Evolutionary conservation across 2,329 filamentous ascomycete species (phyloP).

Genomic region (Mycosphaerella sp.): DNA sequence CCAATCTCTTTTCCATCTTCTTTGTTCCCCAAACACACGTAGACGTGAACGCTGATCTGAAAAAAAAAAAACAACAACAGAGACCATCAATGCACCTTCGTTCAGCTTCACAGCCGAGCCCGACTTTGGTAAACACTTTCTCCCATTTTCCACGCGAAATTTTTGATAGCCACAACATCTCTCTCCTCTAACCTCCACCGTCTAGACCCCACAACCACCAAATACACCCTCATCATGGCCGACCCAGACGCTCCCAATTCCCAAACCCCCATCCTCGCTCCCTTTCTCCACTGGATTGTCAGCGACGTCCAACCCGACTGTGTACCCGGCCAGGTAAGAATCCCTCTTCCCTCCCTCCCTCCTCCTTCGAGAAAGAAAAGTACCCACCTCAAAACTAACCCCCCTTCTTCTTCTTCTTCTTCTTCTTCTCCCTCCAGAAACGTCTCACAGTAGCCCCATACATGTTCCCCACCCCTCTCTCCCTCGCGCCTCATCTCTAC

Average conservation of each 20-base stretch:
- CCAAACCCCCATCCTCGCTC: constrained; percentile 11
- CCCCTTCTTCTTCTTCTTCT: too few species aligned
- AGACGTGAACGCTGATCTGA: background rate
- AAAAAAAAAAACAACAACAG: constrained; percentile 2
- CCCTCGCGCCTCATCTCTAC: constrained; percentile 20
- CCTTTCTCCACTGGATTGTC: constrained; percentile 22
- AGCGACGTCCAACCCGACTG: constrained; percentile 23
- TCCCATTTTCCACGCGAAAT: background rate
- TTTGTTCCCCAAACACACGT: too few species aligned
- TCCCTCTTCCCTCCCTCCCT: too few species aligned
- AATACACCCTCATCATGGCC: constrained; percentile 26
- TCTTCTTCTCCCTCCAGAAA: constrained; percentile 2
- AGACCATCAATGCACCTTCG: constrained; percentile 17
- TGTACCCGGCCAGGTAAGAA: constrained; percentile 6
- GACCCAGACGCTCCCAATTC: constrained; percentile 25
- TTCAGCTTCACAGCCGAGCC: constrained; percentile 24
- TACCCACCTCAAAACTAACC: too few species aligned
- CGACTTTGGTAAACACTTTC: constrained; percentile 8
- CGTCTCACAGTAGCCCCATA: constrained; percentile 18
- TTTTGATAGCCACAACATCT: too few species aligned
- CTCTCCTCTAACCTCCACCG: too few species aligned
- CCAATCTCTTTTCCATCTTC: background rate
- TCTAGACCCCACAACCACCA: constrained; percentile 20
- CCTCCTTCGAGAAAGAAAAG: too few species aligned
- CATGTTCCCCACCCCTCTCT: constrained; percentile 19